phyloP scores from a whole-genome alignment of 768 basidiomycete species.

The Lentinula raphanica region DNA sequence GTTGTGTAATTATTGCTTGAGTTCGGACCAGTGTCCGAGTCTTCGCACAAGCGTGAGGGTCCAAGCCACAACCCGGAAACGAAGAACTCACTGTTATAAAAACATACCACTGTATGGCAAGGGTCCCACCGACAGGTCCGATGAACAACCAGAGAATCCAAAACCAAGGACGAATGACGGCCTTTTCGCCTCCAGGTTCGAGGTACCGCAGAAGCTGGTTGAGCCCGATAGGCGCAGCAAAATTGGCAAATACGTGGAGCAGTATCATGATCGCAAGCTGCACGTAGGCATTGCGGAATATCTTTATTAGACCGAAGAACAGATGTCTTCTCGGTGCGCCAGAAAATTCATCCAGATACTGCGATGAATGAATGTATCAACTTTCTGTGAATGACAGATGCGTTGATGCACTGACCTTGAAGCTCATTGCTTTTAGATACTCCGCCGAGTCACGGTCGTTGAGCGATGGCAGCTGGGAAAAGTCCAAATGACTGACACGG shows the following conservation, averaged over 20 bases:
- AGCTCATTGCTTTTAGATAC: conserved; percentile 18
- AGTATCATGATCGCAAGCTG: conserved; percentile 24
- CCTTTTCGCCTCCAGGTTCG: conserved; percentile 42
- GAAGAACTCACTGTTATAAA: conserved; percentile 38
- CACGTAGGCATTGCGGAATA: conserved; percentile 29
- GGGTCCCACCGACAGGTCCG: conserved; percentile 37
- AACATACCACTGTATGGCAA: conserved; percentile 51
- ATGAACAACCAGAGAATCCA: conserved; percentile 54
- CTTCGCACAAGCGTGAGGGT: conserved; percentile 11
- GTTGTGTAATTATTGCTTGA: conserved; percentile 41
- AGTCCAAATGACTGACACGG: conserved; percentile 23
- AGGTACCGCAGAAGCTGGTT: conserved; percentile 40
- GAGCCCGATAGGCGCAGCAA: conserved; percentile 35
- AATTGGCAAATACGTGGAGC: conserved; percentile 20
- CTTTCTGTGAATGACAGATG: background rate
- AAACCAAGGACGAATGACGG: conserved; percentile 58
- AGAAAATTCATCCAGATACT: conserved; percentile 32
- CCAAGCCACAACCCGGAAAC: background rate
- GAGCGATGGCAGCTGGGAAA: conserved; percentile 29
- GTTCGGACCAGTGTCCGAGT: conserved; percentile 37
- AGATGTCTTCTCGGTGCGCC: conserved; percentile 38
- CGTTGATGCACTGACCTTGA: conserved; percentile 14
- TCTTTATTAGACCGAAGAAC: conserved; percentile 39
- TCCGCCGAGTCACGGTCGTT: conserved; percentile 24
- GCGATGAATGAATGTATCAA: conserved; percentile 7